Conservation (phyloP, 2,329 filamentous ascomycete genomes). For the Apiospora arundinis region DNA sequence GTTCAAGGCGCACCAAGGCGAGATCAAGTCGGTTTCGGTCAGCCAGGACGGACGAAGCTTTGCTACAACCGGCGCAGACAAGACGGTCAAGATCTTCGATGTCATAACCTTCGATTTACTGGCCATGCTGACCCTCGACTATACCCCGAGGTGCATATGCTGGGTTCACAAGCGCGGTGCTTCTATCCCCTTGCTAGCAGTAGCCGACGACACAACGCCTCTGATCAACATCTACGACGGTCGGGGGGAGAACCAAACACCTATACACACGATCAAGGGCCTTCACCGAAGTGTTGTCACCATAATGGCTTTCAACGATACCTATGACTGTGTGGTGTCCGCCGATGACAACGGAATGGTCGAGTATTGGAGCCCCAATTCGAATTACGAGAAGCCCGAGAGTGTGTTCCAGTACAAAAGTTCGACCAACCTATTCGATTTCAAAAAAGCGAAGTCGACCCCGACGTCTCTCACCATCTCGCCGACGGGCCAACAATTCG, state of each 20-base stretch:
- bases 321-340: conserved; percentile 89
- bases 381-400: conserved; percentile 86
- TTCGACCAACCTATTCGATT: conserved; percentile 92
- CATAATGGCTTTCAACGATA: conserved; percentile 87
- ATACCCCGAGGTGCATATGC: conserved; percentile 79
- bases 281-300: conserved; percentile 85
- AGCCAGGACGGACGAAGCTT: conserved; percentile 93
- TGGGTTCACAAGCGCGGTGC: conserved; percentile 91
- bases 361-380: conserved; percentile 90
- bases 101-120: conserved; percentile 88
- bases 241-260: conserved; percentile 76
- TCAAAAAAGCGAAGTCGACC: conserved; percentile 91
- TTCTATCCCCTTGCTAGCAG: conserved; percentile 84
- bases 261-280: conserved; percentile 77
- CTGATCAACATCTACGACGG: conserved; percentile 88
- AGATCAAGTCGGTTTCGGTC: conserved; percentile 82
- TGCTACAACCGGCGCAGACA: conserved; percentile 83
- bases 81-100: conserved; percentile 81
- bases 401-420: conserved; percentile 94
- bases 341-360: conserved; percentile 91
- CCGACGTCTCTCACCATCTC: conserved; percentile 86
- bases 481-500: conserved; percentile 84
- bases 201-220: conserved; percentile 77
- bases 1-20: conserved; percentile 87
- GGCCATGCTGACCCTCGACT: conserved; percentile 80